These are phyloP conservation scores for Fusarium multiceps DNA, from an alignment of 2,329 filamentous ascomycete genomes.

Conservation along the genomic window DNA sequence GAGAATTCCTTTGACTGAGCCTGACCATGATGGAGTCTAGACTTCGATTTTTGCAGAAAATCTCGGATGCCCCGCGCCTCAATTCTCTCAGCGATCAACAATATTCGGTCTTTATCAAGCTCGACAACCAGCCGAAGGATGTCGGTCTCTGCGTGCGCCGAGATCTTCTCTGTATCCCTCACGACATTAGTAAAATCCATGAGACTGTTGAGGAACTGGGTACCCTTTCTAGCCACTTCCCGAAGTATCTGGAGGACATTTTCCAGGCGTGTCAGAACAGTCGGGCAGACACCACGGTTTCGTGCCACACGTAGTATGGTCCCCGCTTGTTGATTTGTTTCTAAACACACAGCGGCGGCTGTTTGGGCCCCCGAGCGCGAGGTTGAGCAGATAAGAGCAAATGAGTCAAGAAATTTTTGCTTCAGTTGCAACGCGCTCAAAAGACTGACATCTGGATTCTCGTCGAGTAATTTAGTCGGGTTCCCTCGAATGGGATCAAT, in stretches of 20 bases:
- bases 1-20: background rate
- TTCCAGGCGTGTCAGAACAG: background rate
- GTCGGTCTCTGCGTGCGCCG: conserved; percentile 18
- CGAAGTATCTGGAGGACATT: conserved; percentile 7
- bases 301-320: conserved; percentile 38
- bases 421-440: conserved; percentile 24
- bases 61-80: background rate
- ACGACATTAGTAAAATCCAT: background rate
- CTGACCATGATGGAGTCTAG: too few species aligned
- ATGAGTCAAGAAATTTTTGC: conserved; percentile 50
- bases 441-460: background rate
- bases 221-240: background rate
- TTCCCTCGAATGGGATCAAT: conserved; percentile 20
- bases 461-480: conserved; percentile 13
- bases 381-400: conserved; percentile 48
- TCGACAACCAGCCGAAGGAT: conserved; percentile 7
- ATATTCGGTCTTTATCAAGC: background rate
- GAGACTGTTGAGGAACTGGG: rapidly evolving
- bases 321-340: conserved; percentile 24
- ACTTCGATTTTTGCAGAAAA: rapidly evolving
- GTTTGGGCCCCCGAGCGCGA: conserved; percentile 36
- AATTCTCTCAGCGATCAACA: background rate
- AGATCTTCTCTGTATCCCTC: background rate
- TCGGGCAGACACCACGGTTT: conserved; percentile 38
- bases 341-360: conserved; percentile 49